phyloP scores from a whole-genome alignment of 495 filamentous ascomycete species.

The Aspergillus biplanus region DNA sequence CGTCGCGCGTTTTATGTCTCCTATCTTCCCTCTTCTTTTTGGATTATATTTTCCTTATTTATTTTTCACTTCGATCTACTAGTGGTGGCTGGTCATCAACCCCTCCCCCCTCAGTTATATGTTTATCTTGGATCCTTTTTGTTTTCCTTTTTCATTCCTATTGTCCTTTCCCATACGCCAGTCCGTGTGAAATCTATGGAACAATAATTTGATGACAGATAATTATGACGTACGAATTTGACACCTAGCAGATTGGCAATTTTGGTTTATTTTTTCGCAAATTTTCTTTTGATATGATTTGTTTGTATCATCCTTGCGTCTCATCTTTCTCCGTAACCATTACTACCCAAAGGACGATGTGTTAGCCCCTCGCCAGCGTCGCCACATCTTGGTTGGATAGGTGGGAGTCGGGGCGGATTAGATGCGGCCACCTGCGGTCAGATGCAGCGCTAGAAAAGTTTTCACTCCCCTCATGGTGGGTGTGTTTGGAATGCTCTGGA shows the following conservation, averaged over 20 bases:
- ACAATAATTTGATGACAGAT: slow-evolving; percentile 25
- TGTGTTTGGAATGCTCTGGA: slow-evolving; percentile 1
- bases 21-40: too few relatives aligned
- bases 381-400: slow-evolving; percentile 10
- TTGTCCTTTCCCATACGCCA: slow-evolving; percentile 12
- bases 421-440: slow-evolving; percentile 16
- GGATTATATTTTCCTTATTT: not conserved
- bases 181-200: slow-evolving; percentile 14
- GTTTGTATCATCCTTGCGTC: not conserved
- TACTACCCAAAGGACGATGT: slow-evolving; percentile 8
- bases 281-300: not conserved
- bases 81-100: not conserved
- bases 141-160: slow-evolving; percentile 12
- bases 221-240: slow-evolving; percentile 23
- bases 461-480: slow-evolving; percentile 7
- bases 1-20: too few relatives aligned
- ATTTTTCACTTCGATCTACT: not conserved
- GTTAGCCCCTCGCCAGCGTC: not conserved
- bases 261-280: not conserved
- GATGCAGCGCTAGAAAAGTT: slow-evolving; percentile 19
- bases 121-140: not conserved
- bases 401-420: slow-evolving; percentile 10
- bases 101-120: not conserved
- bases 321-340: not conserved
- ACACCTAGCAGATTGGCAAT: not conserved